These are phyloP conservation scores for Botrytis hyacinthi DNA, from an alignment of 2,329 filamentous ascomycete species.

Conservation along the genomic window DNA sequence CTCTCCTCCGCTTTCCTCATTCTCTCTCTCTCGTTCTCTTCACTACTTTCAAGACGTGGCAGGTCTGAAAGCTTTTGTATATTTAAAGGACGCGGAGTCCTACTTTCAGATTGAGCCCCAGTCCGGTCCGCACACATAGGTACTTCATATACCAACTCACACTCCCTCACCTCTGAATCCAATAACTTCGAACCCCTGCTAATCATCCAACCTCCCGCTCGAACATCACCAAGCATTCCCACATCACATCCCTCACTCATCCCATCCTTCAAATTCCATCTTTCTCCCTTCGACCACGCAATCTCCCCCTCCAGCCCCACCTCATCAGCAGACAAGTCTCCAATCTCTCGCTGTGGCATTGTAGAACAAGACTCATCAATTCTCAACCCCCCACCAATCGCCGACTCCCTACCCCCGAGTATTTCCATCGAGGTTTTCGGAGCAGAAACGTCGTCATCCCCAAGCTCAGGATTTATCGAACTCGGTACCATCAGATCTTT, in stretches of 20 bases:
- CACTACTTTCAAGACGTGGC: neutral
- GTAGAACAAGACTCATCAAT: neutral
- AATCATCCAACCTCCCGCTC: neutral
- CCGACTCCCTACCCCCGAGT: no score
- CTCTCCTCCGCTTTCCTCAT: neutral
- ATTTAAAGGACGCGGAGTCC: neutral
- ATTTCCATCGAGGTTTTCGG: neutral
- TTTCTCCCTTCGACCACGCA: neutral
- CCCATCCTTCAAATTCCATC: neutral
- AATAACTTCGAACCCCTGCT: accelerated
- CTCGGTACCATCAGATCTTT: neutral
- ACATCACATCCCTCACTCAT: neutral
- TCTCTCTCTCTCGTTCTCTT: neutral
- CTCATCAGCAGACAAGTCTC: neutral
- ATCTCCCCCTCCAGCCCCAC: neutral
- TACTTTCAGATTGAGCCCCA: neutral
- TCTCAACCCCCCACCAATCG: neutral
- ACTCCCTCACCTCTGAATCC: neutral
- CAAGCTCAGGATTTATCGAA: neutral
- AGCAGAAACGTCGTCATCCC: neutral
- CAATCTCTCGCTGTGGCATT: no score
- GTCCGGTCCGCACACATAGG: neutral
- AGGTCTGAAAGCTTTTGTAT: neutral
- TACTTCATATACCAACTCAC: neutral
- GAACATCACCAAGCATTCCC: neutral